Evolutionary conservation across 2,329 filamentous ascomycete species (phyloP).

Genomic region (Colletotrichum sp.): DNA sequence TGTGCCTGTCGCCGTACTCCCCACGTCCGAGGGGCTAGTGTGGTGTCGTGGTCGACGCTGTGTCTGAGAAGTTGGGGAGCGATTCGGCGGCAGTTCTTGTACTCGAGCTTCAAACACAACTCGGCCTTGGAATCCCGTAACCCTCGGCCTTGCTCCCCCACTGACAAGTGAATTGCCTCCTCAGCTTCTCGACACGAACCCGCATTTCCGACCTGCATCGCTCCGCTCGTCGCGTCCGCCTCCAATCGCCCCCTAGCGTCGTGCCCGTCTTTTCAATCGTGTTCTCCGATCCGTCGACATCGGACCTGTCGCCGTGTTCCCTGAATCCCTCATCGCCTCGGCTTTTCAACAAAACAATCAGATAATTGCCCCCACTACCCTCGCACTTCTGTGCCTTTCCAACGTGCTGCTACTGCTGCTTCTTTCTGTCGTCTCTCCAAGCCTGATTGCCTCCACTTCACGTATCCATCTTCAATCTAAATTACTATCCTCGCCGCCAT

Average conservation of each 20-base stretch:
- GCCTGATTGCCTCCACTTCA: not conserved
- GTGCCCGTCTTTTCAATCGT: not conserved
- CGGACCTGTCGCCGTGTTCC: not conserved
- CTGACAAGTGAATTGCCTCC: not conserved
- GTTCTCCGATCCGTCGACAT: constrained; percentile 8
- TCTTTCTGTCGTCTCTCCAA: not conserved
- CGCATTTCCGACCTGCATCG: constrained; percentile 12
- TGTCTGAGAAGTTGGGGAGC: not conserved
- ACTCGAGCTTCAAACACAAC: not conserved
- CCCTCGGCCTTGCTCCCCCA: not conserved
- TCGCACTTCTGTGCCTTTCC: not conserved
- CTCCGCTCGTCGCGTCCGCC: not conserved
- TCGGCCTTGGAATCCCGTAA: not conserved
- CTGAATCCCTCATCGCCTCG: not conserved
- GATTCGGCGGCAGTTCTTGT: not conserved
- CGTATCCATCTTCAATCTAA: not conserved
- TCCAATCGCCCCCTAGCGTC: not conserved
- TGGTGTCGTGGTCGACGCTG: not conserved
- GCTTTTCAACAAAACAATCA: not conserved
- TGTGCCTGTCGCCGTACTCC: not conserved
- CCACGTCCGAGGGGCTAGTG: not conserved
- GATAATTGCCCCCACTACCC: not conserved
- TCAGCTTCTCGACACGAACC: not conserved
- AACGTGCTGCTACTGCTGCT: not conserved
- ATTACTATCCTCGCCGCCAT: not conserved